Percentiles rank a stretch among this genome's conserved stretches.
Evolutionary conservation across 768 basidiomycete genomes (phyloP).

Genomic region (Trametes coccinea): DNA sequence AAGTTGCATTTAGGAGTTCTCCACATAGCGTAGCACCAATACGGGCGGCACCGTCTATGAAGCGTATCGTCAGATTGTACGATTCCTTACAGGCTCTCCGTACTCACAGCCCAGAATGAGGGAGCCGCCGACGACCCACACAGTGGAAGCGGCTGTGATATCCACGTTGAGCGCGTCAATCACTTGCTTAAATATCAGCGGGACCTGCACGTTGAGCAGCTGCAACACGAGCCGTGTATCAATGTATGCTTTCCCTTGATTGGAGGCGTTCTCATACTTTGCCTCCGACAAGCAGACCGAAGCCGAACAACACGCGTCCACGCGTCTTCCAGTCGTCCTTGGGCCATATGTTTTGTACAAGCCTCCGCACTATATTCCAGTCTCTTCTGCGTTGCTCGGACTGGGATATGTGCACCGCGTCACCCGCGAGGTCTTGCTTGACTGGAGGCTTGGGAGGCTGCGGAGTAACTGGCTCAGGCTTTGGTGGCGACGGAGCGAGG

Average conservation of each 20-base stretch:
- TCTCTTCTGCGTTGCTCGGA: conserved; percentile 70
- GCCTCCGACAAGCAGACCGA: conserved; percentile 75
- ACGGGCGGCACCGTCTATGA: conserved; percentile 83
- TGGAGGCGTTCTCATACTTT: conserved; percentile 60
- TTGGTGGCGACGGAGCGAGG: conserved; percentile 6
- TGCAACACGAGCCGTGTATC: neutral
- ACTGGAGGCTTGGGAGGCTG: conserved; percentile 2
- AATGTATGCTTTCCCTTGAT: neutral
- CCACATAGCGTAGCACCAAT: conserved; percentile 88
- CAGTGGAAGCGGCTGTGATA: conserved; percentile 70
- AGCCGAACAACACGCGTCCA: conserved; percentile 77
- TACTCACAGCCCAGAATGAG: conserved; percentile 87
- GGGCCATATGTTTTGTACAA: conserved; percentile 95
- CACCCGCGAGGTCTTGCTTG: conserved; percentile 17
- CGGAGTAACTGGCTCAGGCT: neutral
- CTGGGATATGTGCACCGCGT: conserved; percentile 18
- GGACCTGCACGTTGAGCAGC: conserved; percentile 98
- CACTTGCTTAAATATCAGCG: conserved; percentile 89
- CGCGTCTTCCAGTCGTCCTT: conserved; percentile 81
- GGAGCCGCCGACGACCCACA: conserved; percentile 90
- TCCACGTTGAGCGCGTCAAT: conserved; percentile 89
- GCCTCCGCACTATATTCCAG: conserved; percentile 80
- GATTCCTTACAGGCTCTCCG: neutral
- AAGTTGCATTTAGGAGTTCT: conserved; percentile 93
- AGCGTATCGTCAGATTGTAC: neutral